Evolutionary conservation across 2,329 filamentous ascomycete genomes (phyloP).

Genomic region (Fusarium nematophilum): DNA sequence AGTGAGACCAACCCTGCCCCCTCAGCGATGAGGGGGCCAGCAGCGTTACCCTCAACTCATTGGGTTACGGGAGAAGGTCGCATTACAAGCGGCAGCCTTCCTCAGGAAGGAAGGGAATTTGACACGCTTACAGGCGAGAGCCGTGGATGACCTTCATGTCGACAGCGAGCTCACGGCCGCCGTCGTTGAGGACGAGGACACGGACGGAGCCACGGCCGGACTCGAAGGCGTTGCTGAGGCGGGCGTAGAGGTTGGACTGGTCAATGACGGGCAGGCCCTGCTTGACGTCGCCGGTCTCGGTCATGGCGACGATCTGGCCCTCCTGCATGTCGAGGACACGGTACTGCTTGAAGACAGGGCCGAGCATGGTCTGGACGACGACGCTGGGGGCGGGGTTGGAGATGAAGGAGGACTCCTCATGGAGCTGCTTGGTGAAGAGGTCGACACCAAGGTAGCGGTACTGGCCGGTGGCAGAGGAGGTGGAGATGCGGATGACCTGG

Average conservation of each 20-base stretch:
- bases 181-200: slow-evolving; percentile 94
- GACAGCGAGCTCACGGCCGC: slow-evolving; percentile 92
- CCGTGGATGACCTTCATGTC: slow-evolving; percentile 99
- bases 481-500: slow-evolving; percentile 99
- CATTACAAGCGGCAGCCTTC: slow-evolving; percentile 38
- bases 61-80: slow-evolving; percentile 35
- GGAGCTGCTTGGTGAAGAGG: slow-evolving; percentile 99
- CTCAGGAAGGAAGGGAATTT: slow-evolving; percentile 27
- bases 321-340: slow-evolving; percentile 97
- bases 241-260: slow-evolving; percentile 88
- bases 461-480: slow-evolving; percentile 96
- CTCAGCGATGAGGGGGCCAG: slow-evolving; percentile 25
- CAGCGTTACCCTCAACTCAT: slow-evolving; percentile 30
- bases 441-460: slow-evolving; percentile 99
- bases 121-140: slow-evolving; percentile 68
- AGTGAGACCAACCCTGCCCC: slow-evolving; percentile 25
- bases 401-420: slow-evolving; percentile 98
- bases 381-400: slow-evolving; percentile 97
- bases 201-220: slow-evolving; percentile 93
- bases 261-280: slow-evolving; percentile 92
- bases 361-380: slow-evolving; percentile 99
- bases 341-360: slow-evolving; percentile 99
- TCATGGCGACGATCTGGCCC: slow-evolving; percentile 92
- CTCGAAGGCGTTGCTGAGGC: slow-evolving; percentile 86
- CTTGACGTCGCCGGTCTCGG: slow-evolving; percentile 98